Evolutionary conservation across 78 protist genomes (phyloP), one percentile per base, ranked within the genome.

Genomic region (Chrysochromulina parva): DNA sequence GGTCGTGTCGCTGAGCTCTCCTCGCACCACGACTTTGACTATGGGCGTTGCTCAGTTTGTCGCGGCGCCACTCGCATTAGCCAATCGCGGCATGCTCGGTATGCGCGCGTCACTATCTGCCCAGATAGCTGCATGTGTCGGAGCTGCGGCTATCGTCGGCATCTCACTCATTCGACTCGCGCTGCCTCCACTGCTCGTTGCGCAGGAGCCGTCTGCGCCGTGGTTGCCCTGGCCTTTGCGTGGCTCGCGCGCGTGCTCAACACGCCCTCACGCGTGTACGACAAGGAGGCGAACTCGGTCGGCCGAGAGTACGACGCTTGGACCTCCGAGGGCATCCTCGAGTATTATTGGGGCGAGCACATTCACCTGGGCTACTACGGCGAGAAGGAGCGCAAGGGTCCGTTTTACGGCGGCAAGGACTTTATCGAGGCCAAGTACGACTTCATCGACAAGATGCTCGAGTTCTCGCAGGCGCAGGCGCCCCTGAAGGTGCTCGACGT

Each of bases 341-440:
- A 91, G 84, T 85, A 91, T 87, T 91, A 91, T n/a, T 91, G 93
- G 92, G 93, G 93, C 66, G 93, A 91, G 90, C 93, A 91, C 87
- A 91, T 91, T 50, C 93, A 91, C 50, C 78, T 91, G 48, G 93
- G 93, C 14, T 91, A 86, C 20, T 91, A 91, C 71, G 38, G n/a
- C n/a, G 87, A 90, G 50, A 82, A 26, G 82, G 52, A 88, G 58
- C 76, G 62, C 55, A 28, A 7, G n/a, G 82, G 28, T 2, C 52
- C 71, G 3, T 6, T 59, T 3, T 88, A 88, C 91, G 62, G 62
- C 20, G 62, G 57, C 24, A 88, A 88, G 82, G 38, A 88, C 82
- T 88, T 88, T 38, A 69, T 88, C 38, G 55, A 67, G 82, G 91
- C 91, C 28, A 88, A 88, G 20, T 88, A 88, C 38, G 91, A 88